Evolutionary conservation across 2,329 filamentous ascomycete genomes (phyloP).

Genomic region (Alternaria longipes): DNA sequence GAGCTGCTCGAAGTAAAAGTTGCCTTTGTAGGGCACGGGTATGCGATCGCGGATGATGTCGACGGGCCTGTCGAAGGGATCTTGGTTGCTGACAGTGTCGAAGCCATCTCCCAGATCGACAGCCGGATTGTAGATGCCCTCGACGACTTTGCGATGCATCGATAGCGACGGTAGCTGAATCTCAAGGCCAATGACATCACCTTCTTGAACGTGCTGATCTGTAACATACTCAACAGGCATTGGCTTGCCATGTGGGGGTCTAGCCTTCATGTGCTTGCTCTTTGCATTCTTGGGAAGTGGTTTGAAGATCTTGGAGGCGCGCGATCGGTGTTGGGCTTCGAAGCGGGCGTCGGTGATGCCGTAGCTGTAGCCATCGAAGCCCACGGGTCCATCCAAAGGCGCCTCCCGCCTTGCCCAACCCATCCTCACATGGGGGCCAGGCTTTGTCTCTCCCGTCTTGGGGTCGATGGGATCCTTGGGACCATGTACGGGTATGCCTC

Average conservation of each 20-base stretch:
- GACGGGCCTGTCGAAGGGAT: conserved; percentile 62
- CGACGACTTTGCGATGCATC: conserved; percentile 87
- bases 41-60: conserved; percentile 96
- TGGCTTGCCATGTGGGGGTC: conserved; percentile 47
- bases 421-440: conserved; percentile 75
- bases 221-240: conserved; percentile 60
- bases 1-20: conserved; percentile 92
- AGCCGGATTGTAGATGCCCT: conserved; percentile 86
- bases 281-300: conserved; percentile 50
- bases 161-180: conserved; percentile 87
- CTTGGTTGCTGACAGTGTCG: conserved; percentile 56
- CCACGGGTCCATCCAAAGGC: conserved; percentile 82
- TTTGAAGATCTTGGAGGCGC: conserved; percentile 83
- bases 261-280: conserved; percentile 52
- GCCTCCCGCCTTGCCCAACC: conserved; percentile 87
- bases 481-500: conserved; percentile 69
- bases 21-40: conserved; percentile 91
- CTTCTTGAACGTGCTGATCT: conserved; percentile 81
- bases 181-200: conserved; percentile 93
- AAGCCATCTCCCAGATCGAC: conserved; percentile 72
- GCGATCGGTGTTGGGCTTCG: conserved; percentile 91
- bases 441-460: conserved; percentile 50
- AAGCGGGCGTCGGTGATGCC: conserved; percentile 88
- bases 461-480: conserved; percentile 50
- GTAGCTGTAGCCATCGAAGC: conserved; percentile 93